Percentiles rank a stretch among this genome's conserved stretches.
Conservation (phyloP, 192 early-diverging fungal genomes). For the Physocladia obscura region DNA sequence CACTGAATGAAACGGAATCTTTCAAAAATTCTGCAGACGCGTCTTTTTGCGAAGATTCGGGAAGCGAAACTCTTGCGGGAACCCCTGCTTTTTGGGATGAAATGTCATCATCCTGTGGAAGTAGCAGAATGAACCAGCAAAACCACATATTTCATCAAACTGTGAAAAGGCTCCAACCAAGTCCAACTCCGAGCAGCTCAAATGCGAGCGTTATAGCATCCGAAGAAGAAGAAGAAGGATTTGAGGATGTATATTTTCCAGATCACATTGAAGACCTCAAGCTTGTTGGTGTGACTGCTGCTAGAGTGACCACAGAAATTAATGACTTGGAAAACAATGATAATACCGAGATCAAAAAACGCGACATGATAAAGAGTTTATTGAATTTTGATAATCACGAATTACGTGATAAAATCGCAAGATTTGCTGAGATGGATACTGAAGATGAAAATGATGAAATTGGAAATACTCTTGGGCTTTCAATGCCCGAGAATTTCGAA, state of each 20-base stretch:
- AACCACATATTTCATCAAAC: neutral
- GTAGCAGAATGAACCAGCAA: too few species aligned
- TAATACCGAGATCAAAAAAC: neutral
- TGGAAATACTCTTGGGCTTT: neutral
- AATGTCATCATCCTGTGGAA: neutral
- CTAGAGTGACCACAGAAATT: neutral
- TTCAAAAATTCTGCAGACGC: neutral
- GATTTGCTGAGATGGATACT: neutral
- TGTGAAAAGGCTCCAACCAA: conserved; percentile 21
- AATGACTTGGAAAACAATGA: conserved; percentile 2
- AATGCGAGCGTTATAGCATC: conserved; percentile 40
- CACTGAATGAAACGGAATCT: too few species aligned
- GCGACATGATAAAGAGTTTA: conserved; percentile 8
- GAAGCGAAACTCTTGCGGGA: neutral
- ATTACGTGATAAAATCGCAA: neutral
- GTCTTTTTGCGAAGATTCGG: conserved; percentile 3
- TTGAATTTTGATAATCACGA: neutral
- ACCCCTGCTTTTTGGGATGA: neutral
- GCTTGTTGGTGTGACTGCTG: neutral
- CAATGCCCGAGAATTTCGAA: conserved; percentile 16
- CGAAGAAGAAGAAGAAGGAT: conserved; percentile 47
- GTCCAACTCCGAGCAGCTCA: conserved; percentile 44
- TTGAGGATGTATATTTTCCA: conserved; percentile 46
- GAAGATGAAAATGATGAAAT: neutral
- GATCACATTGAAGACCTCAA: neutral